These are phyloP conservation scores for Arachnopeziza araneosa DNA, from an alignment of 2,329 filamentous ascomycete species.

Conservation along the genomic window DNA sequence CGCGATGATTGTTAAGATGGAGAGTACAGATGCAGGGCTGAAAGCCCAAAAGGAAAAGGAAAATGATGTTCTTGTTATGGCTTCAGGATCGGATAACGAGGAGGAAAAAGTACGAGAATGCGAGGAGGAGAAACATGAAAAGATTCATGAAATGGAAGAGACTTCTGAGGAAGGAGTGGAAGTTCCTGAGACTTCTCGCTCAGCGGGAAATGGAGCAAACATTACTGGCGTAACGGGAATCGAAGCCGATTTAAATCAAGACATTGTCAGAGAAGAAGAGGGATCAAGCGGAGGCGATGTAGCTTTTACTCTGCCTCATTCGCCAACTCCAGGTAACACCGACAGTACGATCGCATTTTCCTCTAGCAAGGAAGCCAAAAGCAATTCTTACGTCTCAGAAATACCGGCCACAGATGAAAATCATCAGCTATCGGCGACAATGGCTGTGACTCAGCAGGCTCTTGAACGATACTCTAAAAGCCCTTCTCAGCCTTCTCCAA, in stretches of 20 bases:
- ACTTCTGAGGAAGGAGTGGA: neutral
- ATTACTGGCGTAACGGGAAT: neutral
- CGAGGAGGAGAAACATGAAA: too few species aligned
- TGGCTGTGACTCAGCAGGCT: neutral
- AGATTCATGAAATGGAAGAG: neutral
- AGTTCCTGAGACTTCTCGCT: neutral
- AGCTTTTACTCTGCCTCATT: neutral
- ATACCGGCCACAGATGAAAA: neutral
- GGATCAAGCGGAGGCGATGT: neutral
- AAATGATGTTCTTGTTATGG: too few species aligned
- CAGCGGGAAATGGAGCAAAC: neutral
- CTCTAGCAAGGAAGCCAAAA: neutral
- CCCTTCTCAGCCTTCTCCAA: neutral
- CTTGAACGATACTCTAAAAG: neutral
- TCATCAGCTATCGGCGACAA: neutral
- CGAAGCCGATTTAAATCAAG: neutral
- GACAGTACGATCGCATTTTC: neutral
- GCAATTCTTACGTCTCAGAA: neutral
- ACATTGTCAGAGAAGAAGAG: neutral
- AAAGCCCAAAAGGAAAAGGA: too few species aligned
- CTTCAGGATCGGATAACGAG: too few species aligned
- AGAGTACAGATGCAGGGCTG: neutral
- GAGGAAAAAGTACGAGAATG: too few species aligned
- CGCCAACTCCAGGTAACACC: neutral
- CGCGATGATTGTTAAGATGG: neutral